Evolutionary conservation across 371 early-diverging fungal species (phyloP).

Genomic region (Mucor circinelloides): DNA sequence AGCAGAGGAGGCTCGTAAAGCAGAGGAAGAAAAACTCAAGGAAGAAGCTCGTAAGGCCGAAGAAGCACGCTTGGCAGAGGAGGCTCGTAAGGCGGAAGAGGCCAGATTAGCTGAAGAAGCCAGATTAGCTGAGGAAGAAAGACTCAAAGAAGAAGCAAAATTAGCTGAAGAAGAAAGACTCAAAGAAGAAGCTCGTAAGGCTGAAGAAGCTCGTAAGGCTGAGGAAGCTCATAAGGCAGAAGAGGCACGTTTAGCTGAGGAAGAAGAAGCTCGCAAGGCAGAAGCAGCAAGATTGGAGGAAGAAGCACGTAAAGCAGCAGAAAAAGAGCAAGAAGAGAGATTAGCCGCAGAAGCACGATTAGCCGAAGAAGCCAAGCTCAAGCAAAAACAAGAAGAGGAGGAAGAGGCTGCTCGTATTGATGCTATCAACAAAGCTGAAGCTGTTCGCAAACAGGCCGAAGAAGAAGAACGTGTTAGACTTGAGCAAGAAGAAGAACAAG

Average conservation of each 20-base stretch:
- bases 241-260: slow-evolving; percentile 10
- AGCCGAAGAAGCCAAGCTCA: neutral
- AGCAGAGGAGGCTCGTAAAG: slow-evolving; percentile 1
- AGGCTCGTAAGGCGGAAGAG: slow-evolving; percentile 6
- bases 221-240: slow-evolving; percentile 12
- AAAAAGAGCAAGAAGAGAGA: slow-evolving; percentile 3
- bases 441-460: slow-evolving; percentile 5
- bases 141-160: neutral
- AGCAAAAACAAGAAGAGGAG: slow-evolving; percentile 14
- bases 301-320: slow-evolving; percentile 6
- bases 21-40: slow-evolving; percentile 7
- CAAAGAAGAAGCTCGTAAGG: slow-evolving; percentile 2
- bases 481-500: neutral
- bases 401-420: slow-evolving; percentile 16
- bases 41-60: slow-evolving; percentile 12
- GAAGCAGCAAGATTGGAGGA: slow-evolving; percentile 6
- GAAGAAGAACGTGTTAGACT: neutral
- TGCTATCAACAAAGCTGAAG: slow-evolving; percentile 11
- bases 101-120: neutral
- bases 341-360: slow-evolving; percentile 8
- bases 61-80: neutral
- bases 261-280: neutral
- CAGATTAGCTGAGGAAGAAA: neutral
- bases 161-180: slow-evolving; percentile 10
- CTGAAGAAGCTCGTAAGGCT: slow-evolving; percentile 5